Base-by-base conservation (phyloP, 441 rosid species). In the Gossypium schwendimanii region DNA sequence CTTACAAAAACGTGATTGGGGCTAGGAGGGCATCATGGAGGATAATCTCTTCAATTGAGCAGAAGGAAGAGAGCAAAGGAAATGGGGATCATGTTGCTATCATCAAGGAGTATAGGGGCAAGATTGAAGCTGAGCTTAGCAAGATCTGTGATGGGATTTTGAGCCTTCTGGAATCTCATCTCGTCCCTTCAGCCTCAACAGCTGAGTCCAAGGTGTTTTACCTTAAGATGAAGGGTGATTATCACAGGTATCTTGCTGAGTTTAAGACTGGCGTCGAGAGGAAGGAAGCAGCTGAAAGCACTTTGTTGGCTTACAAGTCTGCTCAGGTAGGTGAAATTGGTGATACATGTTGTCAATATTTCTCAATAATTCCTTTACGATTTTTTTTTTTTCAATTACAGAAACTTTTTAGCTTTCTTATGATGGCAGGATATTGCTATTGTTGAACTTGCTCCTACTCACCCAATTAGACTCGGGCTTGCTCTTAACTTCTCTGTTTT, bases 21-120 rank as follows among this genome's bases (percentile, higher is more conserved):
- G 96, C 97, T 21, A 85, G 98, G 84, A 90, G 98, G 77, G 97
- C 98, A 81, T 94, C 98, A 0, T 94, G 98, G 98, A 90, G 97
- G 83, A 94, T 94, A 58, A 89, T 94, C 67, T 94, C 98, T 49
- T 93, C 98, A 77, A 93, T 93, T 69, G 97, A 94, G 83, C 98
- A 92, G 80, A 94, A 94, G 82, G 98, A 94, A 81, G 98, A 94
- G 70, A 91, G 95, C 85, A 83, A 93, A 80, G 97, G 98, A 9
- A 94, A 94, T 71, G 89, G 77, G 72, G 96, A 91, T 73, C 95
- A 91, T 62, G 97, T 94, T 24, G 41, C 89, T 94, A 67, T 31
- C 36, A 31, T 31, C 36, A 94, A 90, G 88, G 97, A 91, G n/a
- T 94, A 94, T 78, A 89, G 98, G 85, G 83, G 80, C 53, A 90